Percentiles rank a stretch among this genome's conserved stretches.
Evolutionary conservation across 805 yeast genomes (phyloP).

Genomic region (Ogataea kodamae): DNA sequence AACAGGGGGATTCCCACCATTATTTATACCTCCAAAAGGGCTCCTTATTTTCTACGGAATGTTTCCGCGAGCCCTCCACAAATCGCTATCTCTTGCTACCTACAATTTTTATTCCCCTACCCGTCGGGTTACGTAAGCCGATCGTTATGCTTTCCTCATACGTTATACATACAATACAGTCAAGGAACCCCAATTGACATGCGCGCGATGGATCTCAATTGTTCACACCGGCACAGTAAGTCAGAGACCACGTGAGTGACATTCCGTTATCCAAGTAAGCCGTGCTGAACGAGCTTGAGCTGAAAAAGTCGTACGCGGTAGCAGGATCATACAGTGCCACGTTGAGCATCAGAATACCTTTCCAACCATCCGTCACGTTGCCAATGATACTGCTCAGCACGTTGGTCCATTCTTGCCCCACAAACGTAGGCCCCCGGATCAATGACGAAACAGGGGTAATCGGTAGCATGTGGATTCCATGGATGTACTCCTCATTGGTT

Average conservation of each 20-base stretch:
- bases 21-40: too few species aligned
- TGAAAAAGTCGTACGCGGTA: conserved; percentile 60
- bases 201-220: conserved; percentile 1
- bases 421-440: conserved; percentile 54
- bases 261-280: conserved; percentile 76
- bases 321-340: conserved; percentile 70
- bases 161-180: neutral
- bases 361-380: conserved; percentile 69
- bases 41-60: conserved; percentile 5
- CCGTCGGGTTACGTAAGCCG: too few species aligned
- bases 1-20: too few species aligned
- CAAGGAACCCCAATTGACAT: neutral
- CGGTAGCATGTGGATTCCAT: conserved; percentile 76
- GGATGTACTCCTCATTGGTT: conserved; percentile 50
- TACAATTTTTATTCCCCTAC: too few species aligned
- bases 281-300: conserved; percentile 49
- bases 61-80: conserved; percentile 5
- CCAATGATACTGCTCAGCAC: conserved; percentile 45
- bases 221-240: conserved; percentile 57
- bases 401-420: conserved; percentile 63
- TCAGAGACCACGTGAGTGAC: conserved; percentile 81
- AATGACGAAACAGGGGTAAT: conserved; percentile 63
- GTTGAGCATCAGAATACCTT: conserved; percentile 70
- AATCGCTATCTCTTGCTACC: conserved; percentile 9
- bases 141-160: too few species aligned